Evolutionary conservation across 2,329 filamentous ascomycete genomes (phyloP).

Genomic region (Pseudocercospora macadamiae): DNA sequence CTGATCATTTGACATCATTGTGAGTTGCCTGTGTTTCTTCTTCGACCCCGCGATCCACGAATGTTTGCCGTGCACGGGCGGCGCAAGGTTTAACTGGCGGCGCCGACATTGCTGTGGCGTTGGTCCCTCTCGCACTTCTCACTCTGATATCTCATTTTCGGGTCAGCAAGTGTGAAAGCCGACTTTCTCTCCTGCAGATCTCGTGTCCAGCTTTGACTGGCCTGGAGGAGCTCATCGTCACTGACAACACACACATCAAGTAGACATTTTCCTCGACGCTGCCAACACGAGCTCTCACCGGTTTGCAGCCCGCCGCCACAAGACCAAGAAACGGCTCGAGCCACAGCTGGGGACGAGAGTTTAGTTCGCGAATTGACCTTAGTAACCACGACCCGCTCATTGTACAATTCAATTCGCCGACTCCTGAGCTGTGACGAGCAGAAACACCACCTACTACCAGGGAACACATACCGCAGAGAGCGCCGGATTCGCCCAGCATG

Average conservation of each 20-base stretch:
- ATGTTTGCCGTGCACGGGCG: neutral
- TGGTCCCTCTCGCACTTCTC: neutral
- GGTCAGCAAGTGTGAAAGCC: conserved; percentile 5
- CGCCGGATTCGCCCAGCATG: conserved; percentile 31
- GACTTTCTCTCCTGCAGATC: neutral
- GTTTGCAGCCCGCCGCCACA: neutral
- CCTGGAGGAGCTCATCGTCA: neutral
- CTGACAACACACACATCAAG: neutral
- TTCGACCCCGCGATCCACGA: neutral
- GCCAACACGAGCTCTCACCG: neutral
- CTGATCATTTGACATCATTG: neutral
- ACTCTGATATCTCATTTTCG: neutral
- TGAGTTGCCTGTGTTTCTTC: neutral
- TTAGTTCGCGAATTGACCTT: neutral
- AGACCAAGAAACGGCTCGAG: neutral
- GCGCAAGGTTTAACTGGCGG: neutral
- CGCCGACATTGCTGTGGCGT: neutral
- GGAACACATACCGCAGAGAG: neutral
- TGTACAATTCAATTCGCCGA: conserved; percentile 12
- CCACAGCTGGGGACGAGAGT: neutral
- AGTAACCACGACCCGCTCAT: conserved; percentile 8
- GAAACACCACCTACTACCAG: neutral
- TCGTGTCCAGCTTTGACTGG: neutral
- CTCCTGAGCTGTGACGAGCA: neutral
- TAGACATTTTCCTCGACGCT: neutral